phyloP scores from a whole-genome alignment of 202 grass and related monocot genomes.

The Schoenoplectus tabernaemontani region DNA sequence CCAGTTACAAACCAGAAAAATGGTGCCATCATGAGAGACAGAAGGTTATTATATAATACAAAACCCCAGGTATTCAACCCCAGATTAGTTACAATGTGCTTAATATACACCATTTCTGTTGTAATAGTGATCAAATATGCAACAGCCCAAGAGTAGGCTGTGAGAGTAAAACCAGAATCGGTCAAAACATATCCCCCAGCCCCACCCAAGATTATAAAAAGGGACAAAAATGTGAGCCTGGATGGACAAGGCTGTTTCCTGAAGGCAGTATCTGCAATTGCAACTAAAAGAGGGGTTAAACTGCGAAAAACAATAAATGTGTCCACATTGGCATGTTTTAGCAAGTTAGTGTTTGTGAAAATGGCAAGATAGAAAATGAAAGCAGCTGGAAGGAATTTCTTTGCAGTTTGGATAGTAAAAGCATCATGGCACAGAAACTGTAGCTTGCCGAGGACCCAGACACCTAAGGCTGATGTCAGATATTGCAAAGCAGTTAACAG shows the following conservation, averaged over 20 bases:
- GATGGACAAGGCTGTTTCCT: constrained; percentile 63
- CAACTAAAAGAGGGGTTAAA: constrained; percentile 52
- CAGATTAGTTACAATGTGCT: constrained; percentile 75
- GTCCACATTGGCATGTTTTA: constrained; percentile 62
- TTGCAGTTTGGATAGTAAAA: constrained; percentile 50
- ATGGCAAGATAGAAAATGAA: constrained; percentile 67
- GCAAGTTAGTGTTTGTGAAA: constrained; percentile 68
- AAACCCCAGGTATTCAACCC: constrained; percentile 65
- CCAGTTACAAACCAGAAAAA: constrained; percentile 50
- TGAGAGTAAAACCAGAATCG: constrained; percentile 50
- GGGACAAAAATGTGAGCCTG: constrained; percentile 53
- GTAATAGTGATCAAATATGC: constrained; percentile 62
- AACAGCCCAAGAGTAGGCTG: constrained; percentile 53
- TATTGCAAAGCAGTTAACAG: constrained; percentile 55
- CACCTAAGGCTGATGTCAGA: constrained; percentile 40
- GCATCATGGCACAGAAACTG: constrained; percentile 45
- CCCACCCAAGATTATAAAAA: constrained; percentile 57
- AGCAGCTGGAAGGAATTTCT: constrained; percentile 54
- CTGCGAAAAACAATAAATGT: constrained; percentile 71
- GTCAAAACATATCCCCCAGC: constrained; percentile 53
- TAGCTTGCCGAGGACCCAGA: constrained; percentile 43
- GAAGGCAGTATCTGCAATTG: constrained; percentile 56
- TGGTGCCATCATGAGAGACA: constrained; percentile 50
- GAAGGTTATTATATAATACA: constrained; percentile 64
- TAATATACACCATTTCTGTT: constrained; percentile 80